Evolutionary conservation across 2,329 filamentous ascomycete species (phyloP), one percentile per base, ranked within the genome.

Genomic region (Paraphoma chrysanthemicola): DNA sequence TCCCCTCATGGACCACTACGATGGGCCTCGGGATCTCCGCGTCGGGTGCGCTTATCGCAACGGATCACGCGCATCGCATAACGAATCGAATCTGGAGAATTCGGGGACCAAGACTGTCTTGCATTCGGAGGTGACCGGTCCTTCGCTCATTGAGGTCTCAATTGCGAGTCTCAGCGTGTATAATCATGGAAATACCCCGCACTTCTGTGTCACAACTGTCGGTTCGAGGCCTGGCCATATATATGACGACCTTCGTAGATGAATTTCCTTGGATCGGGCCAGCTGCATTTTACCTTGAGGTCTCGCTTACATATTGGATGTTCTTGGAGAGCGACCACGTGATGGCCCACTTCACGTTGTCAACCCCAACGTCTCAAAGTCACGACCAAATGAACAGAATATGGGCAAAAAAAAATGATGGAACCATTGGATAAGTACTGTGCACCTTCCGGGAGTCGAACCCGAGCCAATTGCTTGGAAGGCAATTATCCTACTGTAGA

Each of bases 381-480:
- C 39, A 16, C 10, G 3, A 38, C 33, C 9, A 43, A 16, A 29
- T 5, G 4, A 29, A 12, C 42, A 50, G 47, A 57, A 59, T 33
- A 28, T 39, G 10, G 3, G 14, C 33, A 36, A 36, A 36, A 43
- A 44, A 45, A 28, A 46, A 28, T 44, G 44, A 54, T 50, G 42
- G 10, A 38, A 44, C 54, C 55, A 63, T 57, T 58, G 42, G 57
- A 51, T 49, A 17, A 63, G 55, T 55, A 49, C 56, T 62, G 30
- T 63, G 61, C 61, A 64, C 59, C 61, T 56, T 60, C 59, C 59
- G 60, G 60, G 59, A 62, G 56, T 63, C 57, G 60, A 63, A 63
- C 60, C 58, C 60, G 60, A 48, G 55, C 60, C 60, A 63, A 63
- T 61, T 63, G 61, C 61, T 63, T 63, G 61, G 61, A 63, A 63